Percentiles rank a stretch among this genome's conserved stretches.
Conservation (phyloP, 2,329 filamentous ascomycete genomes). For the Plenodomus tracheiphilus region DNA sequence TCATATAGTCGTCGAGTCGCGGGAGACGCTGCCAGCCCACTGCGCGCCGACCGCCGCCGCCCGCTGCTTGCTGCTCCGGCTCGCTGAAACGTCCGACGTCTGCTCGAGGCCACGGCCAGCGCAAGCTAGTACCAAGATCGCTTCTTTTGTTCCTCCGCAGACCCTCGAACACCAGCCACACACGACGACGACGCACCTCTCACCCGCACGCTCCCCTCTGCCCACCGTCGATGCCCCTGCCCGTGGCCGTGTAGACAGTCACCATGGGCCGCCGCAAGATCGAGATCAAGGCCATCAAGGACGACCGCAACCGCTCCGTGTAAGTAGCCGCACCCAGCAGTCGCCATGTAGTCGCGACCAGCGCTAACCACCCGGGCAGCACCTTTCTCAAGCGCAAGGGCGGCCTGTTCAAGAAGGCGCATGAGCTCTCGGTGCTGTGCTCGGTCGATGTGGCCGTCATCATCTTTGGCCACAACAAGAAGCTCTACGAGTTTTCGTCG, state of each 20-base stretch:
- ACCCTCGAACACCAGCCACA: conserved; percentile 26
- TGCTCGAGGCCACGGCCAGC: conserved; percentile 20
- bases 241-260: conserved; percentile 20
- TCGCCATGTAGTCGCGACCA: conserved; percentile 12
- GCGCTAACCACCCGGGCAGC: conserved; percentile 53
- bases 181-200: conserved; percentile 12
- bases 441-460: conserved; percentile 98
- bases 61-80: conserved; percentile 10
- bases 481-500: conserved; percentile 97
- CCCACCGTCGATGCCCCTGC: conserved; percentile 34
- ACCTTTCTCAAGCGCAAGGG: conserved; percentile 99
- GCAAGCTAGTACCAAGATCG: conserved; percentile 23
- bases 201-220: too few species aligned
- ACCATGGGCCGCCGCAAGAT: conserved; percentile 97
- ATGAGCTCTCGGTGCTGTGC: conserved; percentile 96
- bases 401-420: conserved; percentile 98
- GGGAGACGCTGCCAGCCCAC: conserved; percentile 10
- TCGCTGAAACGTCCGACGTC: conserved; percentile 32
- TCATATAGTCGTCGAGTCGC: conserved; percentile 33
- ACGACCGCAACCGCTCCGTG: conserved; percentile 97
- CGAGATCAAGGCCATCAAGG: conserved; percentile 99
- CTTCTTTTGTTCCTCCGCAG: conserved; percentile 27
- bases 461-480: conserved; percentile 98
- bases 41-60: conserved; percentile 27
- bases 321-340: conserved; percentile 58